Conservation (phyloP, 2,329 filamentous ascomycete species). For the Magnaporthiopsis incrustans region DNA sequence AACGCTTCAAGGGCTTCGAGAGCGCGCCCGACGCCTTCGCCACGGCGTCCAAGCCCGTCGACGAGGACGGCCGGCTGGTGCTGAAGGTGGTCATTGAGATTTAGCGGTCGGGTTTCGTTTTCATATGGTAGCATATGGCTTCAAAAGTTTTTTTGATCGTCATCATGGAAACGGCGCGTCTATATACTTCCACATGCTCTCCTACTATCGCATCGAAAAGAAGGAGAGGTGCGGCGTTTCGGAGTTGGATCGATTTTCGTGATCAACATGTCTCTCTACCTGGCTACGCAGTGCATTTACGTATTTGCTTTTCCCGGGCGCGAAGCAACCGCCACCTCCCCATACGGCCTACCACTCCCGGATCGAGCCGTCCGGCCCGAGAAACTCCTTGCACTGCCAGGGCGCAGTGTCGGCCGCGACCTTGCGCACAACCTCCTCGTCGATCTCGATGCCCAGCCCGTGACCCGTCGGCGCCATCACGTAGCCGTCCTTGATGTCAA, state of each 20-base stretch:
- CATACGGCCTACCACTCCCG: constrained; percentile 44
- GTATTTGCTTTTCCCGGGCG: too few relatives aligned
- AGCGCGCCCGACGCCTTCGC: constrained; percentile 60
- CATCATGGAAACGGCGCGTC: too few relatives aligned
- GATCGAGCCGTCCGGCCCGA: constrained; percentile 48
- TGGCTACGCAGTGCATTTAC: too few relatives aligned
- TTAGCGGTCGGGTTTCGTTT: neutral
- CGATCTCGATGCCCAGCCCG: constrained; percentile 54
- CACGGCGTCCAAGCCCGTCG: constrained; percentile 63
- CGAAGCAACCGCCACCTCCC: too few relatives aligned
- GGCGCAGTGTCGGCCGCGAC: constrained; percentile 40
- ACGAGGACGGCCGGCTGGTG: constrained; percentile 61
- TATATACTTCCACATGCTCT: too few relatives aligned
- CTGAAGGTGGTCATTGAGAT: constrained; percentile 63
- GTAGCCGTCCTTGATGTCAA: constrained; percentile 49
- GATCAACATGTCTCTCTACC: too few relatives aligned
- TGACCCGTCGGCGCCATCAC: constrained; percentile 43
- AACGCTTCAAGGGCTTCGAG: constrained; percentile 57
- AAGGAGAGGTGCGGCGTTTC: too few relatives aligned
- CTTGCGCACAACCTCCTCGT: constrained; percentile 53
- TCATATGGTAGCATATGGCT: neutral
- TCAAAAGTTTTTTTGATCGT: too few relatives aligned
- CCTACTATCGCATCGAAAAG: too few relatives aligned
- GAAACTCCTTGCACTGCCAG: constrained; percentile 49
- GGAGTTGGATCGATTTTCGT: too few relatives aligned